These are phyloP conservation scores for Paramecium octaurelia DNA, from an alignment of 73 alveolate species.

Conservation along the genomic window DNA sequence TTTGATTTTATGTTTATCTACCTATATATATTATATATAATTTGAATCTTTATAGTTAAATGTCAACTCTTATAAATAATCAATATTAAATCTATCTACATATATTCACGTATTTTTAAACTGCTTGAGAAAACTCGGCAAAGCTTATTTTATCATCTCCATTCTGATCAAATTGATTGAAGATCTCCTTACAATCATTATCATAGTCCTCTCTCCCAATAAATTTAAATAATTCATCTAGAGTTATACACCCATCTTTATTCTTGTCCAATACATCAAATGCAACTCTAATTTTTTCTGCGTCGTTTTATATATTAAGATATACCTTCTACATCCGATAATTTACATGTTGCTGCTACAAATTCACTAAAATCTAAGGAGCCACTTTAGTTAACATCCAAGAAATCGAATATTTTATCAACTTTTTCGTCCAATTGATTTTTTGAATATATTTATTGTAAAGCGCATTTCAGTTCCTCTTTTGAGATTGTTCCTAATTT, in stretches of 20 bases:
- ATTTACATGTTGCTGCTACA: slow-evolving; percentile 36
- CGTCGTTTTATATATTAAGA: neutral
- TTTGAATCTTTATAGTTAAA: neutral
- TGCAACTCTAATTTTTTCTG: slow-evolving; percentile 21
- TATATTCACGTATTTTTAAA: neutral
- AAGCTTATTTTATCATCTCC: neutral
- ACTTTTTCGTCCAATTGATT: slow-evolving; percentile 15
- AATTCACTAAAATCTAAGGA: slow-evolving; percentile 31
- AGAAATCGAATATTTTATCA: slow-evolving; percentile 8
- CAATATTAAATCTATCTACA: slow-evolving; percentile 10
- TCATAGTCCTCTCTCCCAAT: neutral
- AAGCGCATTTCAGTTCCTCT: neutral
- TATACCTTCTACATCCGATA: slow-evolving; percentile 6
- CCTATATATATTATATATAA: neutral
- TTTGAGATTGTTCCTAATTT: slow-evolving; percentile 8
- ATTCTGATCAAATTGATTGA: slow-evolving; percentile 2
- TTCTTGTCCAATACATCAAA: slow-evolving; percentile 25
- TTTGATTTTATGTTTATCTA: neutral
- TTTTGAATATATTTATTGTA: neutral
- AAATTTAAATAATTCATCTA: slow-evolving; percentile 28
- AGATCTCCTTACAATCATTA: slow-evolving; percentile 19
- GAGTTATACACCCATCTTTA: slow-evolving; percentile 35
- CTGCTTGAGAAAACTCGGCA: neutral
- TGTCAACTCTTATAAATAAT: neutral
- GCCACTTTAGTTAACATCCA: slow-evolving; percentile 37